Base-by-base conservation (phyloP, 2,329 filamentous ascomycete species). In the Fusarium musae region DNA sequence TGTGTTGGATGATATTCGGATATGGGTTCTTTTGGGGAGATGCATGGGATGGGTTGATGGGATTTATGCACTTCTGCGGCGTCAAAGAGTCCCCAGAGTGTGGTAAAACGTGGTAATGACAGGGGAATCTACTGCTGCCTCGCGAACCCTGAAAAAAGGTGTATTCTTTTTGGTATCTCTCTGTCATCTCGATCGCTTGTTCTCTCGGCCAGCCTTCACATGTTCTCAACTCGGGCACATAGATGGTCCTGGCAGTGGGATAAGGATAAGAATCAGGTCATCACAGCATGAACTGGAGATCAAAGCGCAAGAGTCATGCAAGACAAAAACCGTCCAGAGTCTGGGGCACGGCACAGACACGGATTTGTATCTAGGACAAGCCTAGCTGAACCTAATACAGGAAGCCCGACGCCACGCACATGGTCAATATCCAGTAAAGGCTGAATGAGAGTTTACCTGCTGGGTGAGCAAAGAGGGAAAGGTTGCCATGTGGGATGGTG, bases 401-500 rank as follows among this genome's bases (percentile, higher is more conserved):
- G 57, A 74, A 61, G 72, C 47, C 75, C 71, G 54, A 72, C 75
- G 75, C 75, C 69, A 77, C 71, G 32, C 62, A 72, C 70, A 70
- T 72, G 65, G 71, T 36, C 52, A 60, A 53, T 36, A 30, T 43
- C 47, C 50, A 54, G 50, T 54, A 30, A 70, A 59, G 66, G 56
- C 63, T 63, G 40, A 50, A 46, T 39, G 56, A 69, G 46, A 58
- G 26, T 60, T 63, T 59, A 37, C 26, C 21, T 32, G 32, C 32
- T 32, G 32, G 11, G 32, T 32, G 32, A 32, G 32, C 32, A 32
- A 32, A 32, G 32, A 32, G 32, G 47, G 23, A 69, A 69, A 56
- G 50, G 63, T 59, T 73, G 65, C 61, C 70, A 73, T 73, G 65
- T 73, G 70, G 64, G 58, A 73, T 59, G 21, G 44, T 9, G 13